Base-by-base conservation (phyloP, 257 asterid genomes). In the Vinca minor region DNA sequence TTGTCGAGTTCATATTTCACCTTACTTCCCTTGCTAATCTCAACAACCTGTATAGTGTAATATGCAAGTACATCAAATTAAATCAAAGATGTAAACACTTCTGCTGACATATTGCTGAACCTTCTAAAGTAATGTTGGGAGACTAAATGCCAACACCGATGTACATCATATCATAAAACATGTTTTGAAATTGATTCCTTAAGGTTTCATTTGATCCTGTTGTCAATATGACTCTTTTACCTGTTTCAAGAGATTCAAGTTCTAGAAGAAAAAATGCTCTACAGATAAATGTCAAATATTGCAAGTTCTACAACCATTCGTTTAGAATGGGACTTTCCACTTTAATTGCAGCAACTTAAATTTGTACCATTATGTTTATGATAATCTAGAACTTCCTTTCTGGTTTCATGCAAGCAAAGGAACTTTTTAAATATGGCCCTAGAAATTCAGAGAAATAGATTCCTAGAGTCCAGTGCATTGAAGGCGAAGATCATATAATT, bases 1-100 rank as follows among this genome's bases (percentile, higher is more conserved):
- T 93, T 93, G 83, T 89, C 98, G 55, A 93, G 90, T 65, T 93
- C 97, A 71, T 93, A 93, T 75, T 93, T 93, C 88, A 93, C 98
- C 85, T 93, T 93, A 73, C 97, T 76, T 69, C 98, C 98, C 82
- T 74, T 89, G 65, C 91, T 75, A 77, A 89, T 93, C 79, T 93
- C 98, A 74, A 93, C 74, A 71, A 93, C 98, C 98, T 93, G 87
- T 73, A 79, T n/a, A n/a, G n/a, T n/a, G n/a, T 34, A 65, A 20
- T 12, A 44, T 25, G 31, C 42, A 58, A 32, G 35, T 25, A 47
- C 3, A 48, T 29, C 28, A 6, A 55, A 55, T 28, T 13, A 3
- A 55, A 32, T 4, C 20, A 57, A 67, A 67, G 3, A 48, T 42
- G 14, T 34, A n/a, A 26, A 25, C 15, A 13, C 50, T 20, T 3